Conservation (phyloP, 345 rosid genomes). For the Acer yangbiense region DNA sequence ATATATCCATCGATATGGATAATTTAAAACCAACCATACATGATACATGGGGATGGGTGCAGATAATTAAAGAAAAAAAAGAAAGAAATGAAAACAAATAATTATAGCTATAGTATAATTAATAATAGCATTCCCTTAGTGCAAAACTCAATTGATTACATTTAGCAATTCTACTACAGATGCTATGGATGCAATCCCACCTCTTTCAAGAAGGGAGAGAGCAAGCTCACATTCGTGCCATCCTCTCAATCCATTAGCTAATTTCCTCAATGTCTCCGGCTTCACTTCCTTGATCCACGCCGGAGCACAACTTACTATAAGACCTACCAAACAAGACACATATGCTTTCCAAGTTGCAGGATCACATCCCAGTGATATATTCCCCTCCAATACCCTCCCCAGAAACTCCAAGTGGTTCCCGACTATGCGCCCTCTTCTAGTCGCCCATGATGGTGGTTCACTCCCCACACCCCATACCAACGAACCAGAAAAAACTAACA, state of each 20-base stretch:
- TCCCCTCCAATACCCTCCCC: slow-evolving; percentile 51
- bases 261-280: slow-evolving; percentile 45
- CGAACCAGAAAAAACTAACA: slow-evolving; percentile 43
- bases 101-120: too few relatives aligned
- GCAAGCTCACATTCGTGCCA: slow-evolving; percentile 64
- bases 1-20: too few relatives aligned
- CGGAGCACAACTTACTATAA: slow-evolving; percentile 51
- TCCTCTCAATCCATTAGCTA: slow-evolving; percentile 51
- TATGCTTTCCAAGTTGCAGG: slow-evolving; percentile 67
- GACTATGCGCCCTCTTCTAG: slow-evolving; percentile 29
- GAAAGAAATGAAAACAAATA: too few relatives aligned
- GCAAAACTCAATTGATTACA: slow-evolving; percentile 20
- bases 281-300: slow-evolving; percentile 53
- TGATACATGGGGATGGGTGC: too few relatives aligned
- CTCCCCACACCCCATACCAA: slow-evolving; percentile 41
- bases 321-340: slow-evolving; percentile 47
- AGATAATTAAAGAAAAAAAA: too few relatives aligned
- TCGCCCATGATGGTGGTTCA: slow-evolving; percentile 31
- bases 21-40: too few relatives aligned
- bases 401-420: slow-evolving; percentile 55
- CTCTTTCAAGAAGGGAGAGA: slow-evolving; percentile 60
- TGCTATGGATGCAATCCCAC: slow-evolving; percentile 48
- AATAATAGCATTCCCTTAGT: too few relatives aligned
- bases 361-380: slow-evolving; percentile 49
- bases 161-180: slow-evolving; percentile 39